phyloP scores from a whole-genome alignment of 345 rosid genomes.

The Rhodamnia argentea region DNA sequence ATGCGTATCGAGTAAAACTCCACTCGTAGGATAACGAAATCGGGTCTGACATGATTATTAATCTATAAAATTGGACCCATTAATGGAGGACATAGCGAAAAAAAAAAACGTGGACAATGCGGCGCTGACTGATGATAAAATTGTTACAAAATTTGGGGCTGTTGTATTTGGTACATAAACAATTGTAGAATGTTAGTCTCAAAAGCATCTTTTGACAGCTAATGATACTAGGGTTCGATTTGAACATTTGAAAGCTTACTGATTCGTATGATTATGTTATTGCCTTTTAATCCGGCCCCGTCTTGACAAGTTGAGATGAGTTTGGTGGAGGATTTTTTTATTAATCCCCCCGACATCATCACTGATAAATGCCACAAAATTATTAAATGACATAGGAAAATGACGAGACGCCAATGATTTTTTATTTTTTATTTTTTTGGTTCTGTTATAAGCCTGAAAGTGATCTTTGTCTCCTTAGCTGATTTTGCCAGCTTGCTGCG shows the following conservation, averaged over 20 bases:
- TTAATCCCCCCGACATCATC: neutral
- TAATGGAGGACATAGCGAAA: neutral
- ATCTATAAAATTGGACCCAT: too few relatives aligned
- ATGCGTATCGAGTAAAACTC: neutral
- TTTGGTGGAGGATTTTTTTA: neutral
- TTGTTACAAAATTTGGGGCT: neutral
- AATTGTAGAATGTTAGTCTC: neutral
- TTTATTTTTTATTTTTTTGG: neutral
- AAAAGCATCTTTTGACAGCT: neutral
- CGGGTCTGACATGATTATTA: neutral
- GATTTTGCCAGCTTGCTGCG: neutral
- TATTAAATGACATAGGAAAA: neutral
- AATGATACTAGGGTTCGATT: neutral
- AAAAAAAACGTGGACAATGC: neutral
- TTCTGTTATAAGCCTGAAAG: neutral
- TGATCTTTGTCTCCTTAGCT: neutral
- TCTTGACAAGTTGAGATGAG: neutral
- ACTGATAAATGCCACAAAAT: too few relatives aligned
- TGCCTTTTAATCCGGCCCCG: neutral
- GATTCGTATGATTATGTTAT: neutral
- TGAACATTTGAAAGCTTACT: neutral
- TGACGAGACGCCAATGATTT: neutral
- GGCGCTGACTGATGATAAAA: neutral
- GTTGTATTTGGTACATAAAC: neutral
- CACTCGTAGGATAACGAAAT: accelerated